A percentile compares a stretch with the other conserved stretches of the same genome.
These are phyloP conservation scores for Hyphopichia fennica DNA, from an alignment of 1,139 yeast species.

Conservation along the genomic window DNA sequence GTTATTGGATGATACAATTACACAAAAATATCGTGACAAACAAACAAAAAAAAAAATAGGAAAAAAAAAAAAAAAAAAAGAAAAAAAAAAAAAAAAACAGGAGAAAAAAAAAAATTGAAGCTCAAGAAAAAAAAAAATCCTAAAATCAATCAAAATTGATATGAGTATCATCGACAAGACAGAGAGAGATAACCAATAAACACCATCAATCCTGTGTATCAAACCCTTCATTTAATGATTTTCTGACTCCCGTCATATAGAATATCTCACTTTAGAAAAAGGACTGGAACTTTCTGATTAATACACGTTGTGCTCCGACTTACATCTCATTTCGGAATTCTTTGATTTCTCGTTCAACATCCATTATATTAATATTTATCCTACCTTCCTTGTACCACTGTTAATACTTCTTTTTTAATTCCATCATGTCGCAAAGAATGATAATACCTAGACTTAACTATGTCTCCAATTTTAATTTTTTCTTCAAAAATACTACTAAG, in stretches of 20 bases:
- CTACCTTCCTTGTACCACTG: neutral
- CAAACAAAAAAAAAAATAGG: neutral
- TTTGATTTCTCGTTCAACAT: no score
- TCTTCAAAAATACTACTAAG: slow-evolving; percentile 39
- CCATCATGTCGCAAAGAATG: slow-evolving; percentile 22
- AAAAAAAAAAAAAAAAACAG: neutral
- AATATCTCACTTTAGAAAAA: neutral
- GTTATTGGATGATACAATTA: neutral
- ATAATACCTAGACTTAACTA: slow-evolving; percentile 29
- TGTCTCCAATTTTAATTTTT: slow-evolving; percentile 36
- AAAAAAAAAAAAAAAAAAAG: neutral
- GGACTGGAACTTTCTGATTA: neutral
- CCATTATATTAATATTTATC: neutral
- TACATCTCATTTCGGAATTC: no score
- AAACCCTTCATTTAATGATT: neutral
- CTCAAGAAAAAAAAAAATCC: neutral
- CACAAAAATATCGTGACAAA: neutral
- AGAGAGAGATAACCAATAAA: no score
- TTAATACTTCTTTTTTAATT: neutral
- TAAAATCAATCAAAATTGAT: no score
- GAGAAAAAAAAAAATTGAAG: neutral
- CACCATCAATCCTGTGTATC: neutral
- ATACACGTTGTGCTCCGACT: no score
- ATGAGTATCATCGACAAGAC: no score
- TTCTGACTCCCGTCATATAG: neutral